phyloP scores from a whole-genome alignment of 345 rosid genomes.

The Eucalyptus curtisii region DNA sequence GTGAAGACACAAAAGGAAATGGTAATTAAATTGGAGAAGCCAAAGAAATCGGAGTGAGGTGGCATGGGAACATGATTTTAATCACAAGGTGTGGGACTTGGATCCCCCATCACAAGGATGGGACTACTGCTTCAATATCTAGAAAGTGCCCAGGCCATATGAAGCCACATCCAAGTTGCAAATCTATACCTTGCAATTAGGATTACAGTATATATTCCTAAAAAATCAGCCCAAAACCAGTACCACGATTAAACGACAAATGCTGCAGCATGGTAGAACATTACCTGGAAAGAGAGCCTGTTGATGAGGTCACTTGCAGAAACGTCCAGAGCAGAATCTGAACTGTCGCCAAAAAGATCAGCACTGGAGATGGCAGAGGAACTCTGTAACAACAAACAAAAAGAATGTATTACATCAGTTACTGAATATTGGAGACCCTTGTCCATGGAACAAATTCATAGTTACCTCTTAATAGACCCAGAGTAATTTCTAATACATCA shows the following conservation, averaged over 20 bases:
- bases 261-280: neutral
- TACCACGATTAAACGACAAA: neutral
- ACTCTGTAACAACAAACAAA: constrained; percentile 25
- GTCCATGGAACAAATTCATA: neutral
- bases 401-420: neutral
- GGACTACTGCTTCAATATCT: neutral
- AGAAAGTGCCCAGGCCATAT: neutral
- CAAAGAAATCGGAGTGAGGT: neutral
- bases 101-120: neutral
- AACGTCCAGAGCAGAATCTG: constrained; percentile 45
- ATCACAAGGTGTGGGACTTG: neutral
- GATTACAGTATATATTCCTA: neutral
- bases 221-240: neutral
- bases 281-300: constrained; percentile 84
- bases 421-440: neutral
- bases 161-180: neutral
- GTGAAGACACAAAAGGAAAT: neutral
- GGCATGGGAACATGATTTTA: neutral
- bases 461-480: neutral
- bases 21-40: neutral
- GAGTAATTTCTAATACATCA: neutral
- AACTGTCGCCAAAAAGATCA: constrained; percentile 64
- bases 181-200: neutral
- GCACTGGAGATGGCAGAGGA: constrained; percentile 93
- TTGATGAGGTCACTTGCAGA: constrained; percentile 82